phyloP scores from a whole-genome alignment of 768 basidiomycete species.

The Rhodotorula diobovata region DNA sequence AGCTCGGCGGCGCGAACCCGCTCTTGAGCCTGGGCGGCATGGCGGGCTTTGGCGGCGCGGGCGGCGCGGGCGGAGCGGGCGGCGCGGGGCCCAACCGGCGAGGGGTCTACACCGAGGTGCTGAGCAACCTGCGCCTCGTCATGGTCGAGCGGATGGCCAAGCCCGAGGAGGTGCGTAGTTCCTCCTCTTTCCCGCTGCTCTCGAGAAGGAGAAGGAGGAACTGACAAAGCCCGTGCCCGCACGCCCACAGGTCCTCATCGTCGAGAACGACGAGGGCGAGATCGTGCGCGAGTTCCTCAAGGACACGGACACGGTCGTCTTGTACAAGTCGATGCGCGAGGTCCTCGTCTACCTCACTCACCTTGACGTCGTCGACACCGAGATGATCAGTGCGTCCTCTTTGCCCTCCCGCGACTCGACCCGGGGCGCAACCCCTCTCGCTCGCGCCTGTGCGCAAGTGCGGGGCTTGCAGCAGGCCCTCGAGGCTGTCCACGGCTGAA shows the following conservation, averaged over 20 bases:
- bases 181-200: neutral
- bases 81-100: slow-evolving; percentile 62
- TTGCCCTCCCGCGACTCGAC: too few species aligned
- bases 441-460: neutral
- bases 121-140: slow-evolving; percentile 87
- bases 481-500: too few species aligned
- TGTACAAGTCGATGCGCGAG: slow-evolving; percentile 99
- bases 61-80: slow-evolving; percentile 42
- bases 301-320: slow-evolving; percentile 93
- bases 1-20: slow-evolving; percentile 71
- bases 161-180: slow-evolving; percentile 76
- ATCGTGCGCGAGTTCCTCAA: slow-evolving; percentile 90
- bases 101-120: slow-evolving; percentile 90
- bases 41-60: slow-evolving; percentile 44
- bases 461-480: too few species aligned
- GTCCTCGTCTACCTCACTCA: slow-evolving; percentile 96
- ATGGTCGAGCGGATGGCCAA: slow-evolving; percentile 99
- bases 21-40: slow-evolving; percentile 59
- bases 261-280: slow-evolving; percentile 99
- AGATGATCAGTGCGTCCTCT: slow-evolving; percentile 61
- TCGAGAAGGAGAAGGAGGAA: neutral
- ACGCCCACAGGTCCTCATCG: slow-evolving; percentile 73
- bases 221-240: neutral
- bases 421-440: neutral
- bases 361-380: slow-evolving; percentile 90